Evolutionary conservation across 2,329 filamentous ascomycete genomes (phyloP), one percentile per base, ranked within the genome.

Genomic region (Bipolaris zeicola): DNA sequence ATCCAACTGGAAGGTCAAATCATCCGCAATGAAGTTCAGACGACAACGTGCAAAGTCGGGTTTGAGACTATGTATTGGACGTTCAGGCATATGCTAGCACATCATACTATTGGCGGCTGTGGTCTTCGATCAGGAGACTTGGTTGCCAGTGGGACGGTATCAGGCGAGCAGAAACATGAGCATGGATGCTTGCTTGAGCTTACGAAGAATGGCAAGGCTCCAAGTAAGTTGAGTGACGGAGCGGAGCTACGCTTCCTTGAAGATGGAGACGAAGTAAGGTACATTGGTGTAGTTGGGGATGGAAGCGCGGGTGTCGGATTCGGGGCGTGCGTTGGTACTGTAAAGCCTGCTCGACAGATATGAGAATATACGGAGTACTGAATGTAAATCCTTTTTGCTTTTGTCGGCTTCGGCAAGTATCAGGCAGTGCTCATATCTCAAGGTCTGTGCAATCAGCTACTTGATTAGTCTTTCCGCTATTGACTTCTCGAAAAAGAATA

Each of bases 61-160:
- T 80, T 65, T 65, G 72, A 64, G 64, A 78, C 64, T 37, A 73
- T 80, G 66, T 79, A 79, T 50, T 81, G 78, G 78, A 80, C 78
- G 11, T 77, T 79, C n/a, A 71, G 76, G 45, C 78, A 80, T 49
- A 77, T 79, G 65, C 62, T 80, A 11, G 75, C 77, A 1, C 79
- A 80, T 55, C 77, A 80, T 48, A 74, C 77, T 0, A 71, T 76
- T 14, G 75, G 75, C n/a, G 77, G 77, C 3, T 79, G 77, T 57
- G 75, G 71, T 0, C 70, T 80, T 52, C 61, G 73, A 22, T 76
- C 76, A 0, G 79, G 78, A 8, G 78, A 81, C 65, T 58, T 81
- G 42, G 66, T 81, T 3, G 79, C 77, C 0, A 78, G 73, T n/a
- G 79, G 79, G 10, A 81, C 79, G 0, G 77, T 81, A 14, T 78